phyloP scores from a whole-genome alignment of 2,329 filamentous ascomycete genomes.

The Trichophyton simii region DNA sequence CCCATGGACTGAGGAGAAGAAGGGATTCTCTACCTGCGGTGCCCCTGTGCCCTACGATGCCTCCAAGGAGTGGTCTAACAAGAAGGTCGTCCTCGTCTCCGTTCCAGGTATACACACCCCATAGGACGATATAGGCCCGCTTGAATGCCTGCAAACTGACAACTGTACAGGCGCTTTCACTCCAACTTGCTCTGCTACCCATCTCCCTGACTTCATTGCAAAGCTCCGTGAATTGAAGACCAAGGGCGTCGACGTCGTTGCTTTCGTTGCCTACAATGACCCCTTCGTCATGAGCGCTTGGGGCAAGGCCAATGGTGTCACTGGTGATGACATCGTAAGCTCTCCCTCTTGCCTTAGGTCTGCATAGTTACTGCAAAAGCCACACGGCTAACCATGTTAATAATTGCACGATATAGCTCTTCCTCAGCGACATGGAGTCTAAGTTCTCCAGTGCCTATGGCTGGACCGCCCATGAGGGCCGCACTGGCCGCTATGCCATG shows the following conservation, averaged over 20 bases:
- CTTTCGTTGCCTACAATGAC: constrained; percentile 76
- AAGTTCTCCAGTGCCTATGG: constrained; percentile 67
- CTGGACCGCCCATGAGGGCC: constrained; percentile 59
- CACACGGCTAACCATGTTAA: not conserved
- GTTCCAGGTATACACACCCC: constrained; percentile 42
- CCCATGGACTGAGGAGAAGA: constrained; percentile 57
- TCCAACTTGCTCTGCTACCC: constrained; percentile 68
- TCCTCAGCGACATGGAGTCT: constrained; percentile 60
- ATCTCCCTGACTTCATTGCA: constrained; percentile 68
- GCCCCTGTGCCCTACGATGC: constrained; percentile 67
- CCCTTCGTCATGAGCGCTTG: constrained; percentile 77
- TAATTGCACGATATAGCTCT: constrained; percentile 41
- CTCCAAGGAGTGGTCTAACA: constrained; percentile 59
- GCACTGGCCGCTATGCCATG: constrained; percentile 68
- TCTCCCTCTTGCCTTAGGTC: not conserved
- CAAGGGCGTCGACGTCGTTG: constrained; percentile 72
- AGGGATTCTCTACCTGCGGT: constrained; percentile 62
- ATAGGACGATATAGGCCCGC: not conserved
- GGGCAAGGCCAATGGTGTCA: constrained; percentile 76
- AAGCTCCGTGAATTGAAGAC: constrained; percentile 57
- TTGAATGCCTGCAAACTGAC: not conserved
- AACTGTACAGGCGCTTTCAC: constrained; percentile 60
- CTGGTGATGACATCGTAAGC: constrained; percentile 54
- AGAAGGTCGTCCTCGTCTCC: constrained; percentile 59
- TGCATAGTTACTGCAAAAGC: not conserved